A percentile compares a stretch with the other conserved stretches of the same genome.
phyloP scores from a whole-genome alignment of 1,284 basidiomycete species.

The Irpex sp. region DNA sequence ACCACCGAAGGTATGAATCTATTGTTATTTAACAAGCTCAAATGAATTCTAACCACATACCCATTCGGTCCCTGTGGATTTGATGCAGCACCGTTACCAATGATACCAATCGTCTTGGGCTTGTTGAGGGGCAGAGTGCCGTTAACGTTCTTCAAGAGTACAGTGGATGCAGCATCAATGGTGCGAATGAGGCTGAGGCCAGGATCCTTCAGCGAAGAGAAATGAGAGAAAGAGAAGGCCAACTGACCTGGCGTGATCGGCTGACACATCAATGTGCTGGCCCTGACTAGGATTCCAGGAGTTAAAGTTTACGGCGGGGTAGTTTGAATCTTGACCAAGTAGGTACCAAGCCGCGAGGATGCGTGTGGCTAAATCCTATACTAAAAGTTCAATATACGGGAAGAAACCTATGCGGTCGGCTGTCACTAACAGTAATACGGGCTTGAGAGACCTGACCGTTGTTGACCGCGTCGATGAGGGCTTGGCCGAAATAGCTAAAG shows the following conservation, averaged over 20 bases:
- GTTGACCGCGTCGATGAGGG: slow-evolving; percentile 11
- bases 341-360: slow-evolving; percentile 60
- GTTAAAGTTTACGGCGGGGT: slow-evolving; percentile 43
- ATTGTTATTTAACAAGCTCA: background rate
- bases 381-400: background rate
- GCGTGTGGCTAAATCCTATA: slow-evolving; percentile 56
- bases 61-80: slow-evolving; percentile 16
- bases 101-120: slow-evolving; percentile 48
- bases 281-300: slow-evolving; percentile 28
- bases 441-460: slow-evolving; percentile 9
- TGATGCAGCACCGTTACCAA: slow-evolving; percentile 36
- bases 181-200: slow-evolving; percentile 49
- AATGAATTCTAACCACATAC: background rate
- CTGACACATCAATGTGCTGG: slow-evolving; percentile 60
- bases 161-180: slow-evolving; percentile 65
- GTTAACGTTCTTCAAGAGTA: slow-evolving; percentile 68
- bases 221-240: background rate
- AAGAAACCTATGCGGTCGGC: background rate
- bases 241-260: slow-evolving; percentile 54
- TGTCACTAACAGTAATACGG: slow-evolving; percentile 36
- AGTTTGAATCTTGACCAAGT: slow-evolving; percentile 55
- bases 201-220: slow-evolving; percentile 1
- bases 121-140: slow-evolving; percentile 52
- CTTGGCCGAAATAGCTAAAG: slow-evolving; percentile 15
- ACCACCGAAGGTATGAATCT: background rate